Base-by-base conservation (phyloP, 805 yeast genomes). In the Teunomyces kruisii region DNA sequence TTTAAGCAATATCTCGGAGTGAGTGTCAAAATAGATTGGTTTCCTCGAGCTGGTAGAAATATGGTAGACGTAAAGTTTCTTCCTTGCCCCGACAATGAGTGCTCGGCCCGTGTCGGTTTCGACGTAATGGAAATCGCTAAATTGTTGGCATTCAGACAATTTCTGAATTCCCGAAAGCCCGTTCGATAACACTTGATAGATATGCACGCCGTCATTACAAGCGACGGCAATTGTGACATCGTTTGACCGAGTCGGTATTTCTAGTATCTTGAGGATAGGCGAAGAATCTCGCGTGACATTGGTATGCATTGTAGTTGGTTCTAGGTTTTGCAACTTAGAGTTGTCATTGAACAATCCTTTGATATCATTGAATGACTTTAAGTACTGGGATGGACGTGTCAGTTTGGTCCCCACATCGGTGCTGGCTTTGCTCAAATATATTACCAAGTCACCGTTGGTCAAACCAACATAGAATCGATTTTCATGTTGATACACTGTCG, bases 361-460 rank as follows among this genome's bases (percentile, higher is more conserved):
- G 31, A 57, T 51, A 32, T 62, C 68, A 39, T 51, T 56, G 43
- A 60, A 56, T 1, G 36, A 16, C 22, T 12, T 12, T 17, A 16
- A 6, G 10, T 9, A 31, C 13, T 9, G 68, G n/a, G 39, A 36
- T n/a, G 39, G 32, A 3, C 9, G 27, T 14, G 17, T 22, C 19
- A 17, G 31, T 15, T 16, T 38, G 19, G 13, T 32, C 36, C 9
- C 30, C 32, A 10, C 32, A 26, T 29, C 24, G 31, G 28, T 24
- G 27, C 13, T 17, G 22, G 24, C 13, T n/a, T 27, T 32, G 19
- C 16, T 14, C 12, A 42, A 32, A 19, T 43, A 44, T 15, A 44
- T 35, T 16, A 36, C 32, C 32, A 70, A 49, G 49, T 68, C 73
- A 6, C 75, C 75, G 52, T 66, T 67, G 42, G 54, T 38, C 19